phyloP scores from a whole-genome alignment of 1,284 basidiomycete species.

The Ganoderma leucocontextum region DNA sequence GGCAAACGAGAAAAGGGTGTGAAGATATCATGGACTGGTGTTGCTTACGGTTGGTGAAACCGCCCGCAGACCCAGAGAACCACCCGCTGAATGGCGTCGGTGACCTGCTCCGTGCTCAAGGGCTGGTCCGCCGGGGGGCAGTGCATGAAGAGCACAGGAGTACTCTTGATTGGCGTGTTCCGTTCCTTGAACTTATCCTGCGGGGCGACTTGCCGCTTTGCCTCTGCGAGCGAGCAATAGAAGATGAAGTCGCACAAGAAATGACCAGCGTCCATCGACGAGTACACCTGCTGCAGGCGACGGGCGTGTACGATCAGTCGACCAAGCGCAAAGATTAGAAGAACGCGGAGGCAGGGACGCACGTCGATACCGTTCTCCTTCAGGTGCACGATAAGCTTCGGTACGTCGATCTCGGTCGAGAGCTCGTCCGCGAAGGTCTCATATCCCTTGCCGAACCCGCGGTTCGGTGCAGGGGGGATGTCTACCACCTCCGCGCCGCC shows the following conservation, averaged over 20 bases:
- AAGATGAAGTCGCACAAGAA: constrained; percentile 83
- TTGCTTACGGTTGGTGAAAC: constrained; percentile 32
- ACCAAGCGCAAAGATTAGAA: constrained; percentile 7
- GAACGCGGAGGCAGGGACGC: constrained; percentile 34
- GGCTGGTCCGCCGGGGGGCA: constrained; percentile 73
- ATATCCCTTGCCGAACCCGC: constrained; percentile 61
- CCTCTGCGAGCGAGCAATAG: constrained; percentile 81
- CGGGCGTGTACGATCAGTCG: constrained; percentile 21
- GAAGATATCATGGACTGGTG: not conserved
- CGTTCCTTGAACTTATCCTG: constrained; percentile 55
- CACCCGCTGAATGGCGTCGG: constrained; percentile 67
- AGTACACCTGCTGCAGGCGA: constrained; percentile 62
- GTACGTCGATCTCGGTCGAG: constrained; percentile 55
- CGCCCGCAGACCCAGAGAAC: constrained; percentile 63
- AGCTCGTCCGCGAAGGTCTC: constrained; percentile 56
- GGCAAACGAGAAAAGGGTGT: not conserved
- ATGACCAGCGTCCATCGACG: constrained; percentile 79
- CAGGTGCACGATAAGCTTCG: constrained; percentile 61
- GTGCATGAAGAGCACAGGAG: constrained; percentile 72
- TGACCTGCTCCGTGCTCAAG: constrained; percentile 68
- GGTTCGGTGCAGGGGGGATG: constrained; percentile 45
- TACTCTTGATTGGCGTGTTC: constrained; percentile 52
- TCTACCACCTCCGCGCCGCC: constrained; percentile 35
- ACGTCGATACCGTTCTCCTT: constrained; percentile 68
- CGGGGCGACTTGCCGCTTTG: constrained; percentile 59